These are phyloP conservation scores for Thoreauomyces humboldtii DNA, from an alignment of 192 early-diverging fungal species.

Conservation along the genomic window DNA sequence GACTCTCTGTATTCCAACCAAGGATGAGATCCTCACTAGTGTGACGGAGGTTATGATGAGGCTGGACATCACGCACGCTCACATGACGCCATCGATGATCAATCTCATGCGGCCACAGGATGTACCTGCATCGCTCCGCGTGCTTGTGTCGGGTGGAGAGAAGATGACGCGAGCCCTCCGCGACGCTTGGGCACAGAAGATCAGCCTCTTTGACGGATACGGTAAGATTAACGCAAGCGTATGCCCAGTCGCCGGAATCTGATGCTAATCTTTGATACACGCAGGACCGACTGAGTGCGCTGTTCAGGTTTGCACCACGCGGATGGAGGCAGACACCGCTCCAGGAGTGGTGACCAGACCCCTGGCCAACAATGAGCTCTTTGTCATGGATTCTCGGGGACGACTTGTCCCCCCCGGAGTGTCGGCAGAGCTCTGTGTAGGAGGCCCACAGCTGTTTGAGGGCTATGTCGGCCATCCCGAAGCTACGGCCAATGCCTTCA, in stretches of 20 bases:
- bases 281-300: neutral
- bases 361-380: too few species aligned
- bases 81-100: neutral
- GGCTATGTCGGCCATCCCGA: too few species aligned
- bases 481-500: too few species aligned
- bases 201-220: slow-evolving; percentile 17
- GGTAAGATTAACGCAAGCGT: slow-evolving; percentile 26
- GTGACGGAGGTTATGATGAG: neutral
- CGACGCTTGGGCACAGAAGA: slow-evolving; percentile 3
- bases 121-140: neutral
- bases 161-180: neutral
- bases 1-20: neutral
- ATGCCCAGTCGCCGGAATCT: neutral
- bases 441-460: too few species aligned
- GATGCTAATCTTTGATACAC: neutral
- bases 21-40: neutral
- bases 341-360: too few species aligned
- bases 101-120: neutral
- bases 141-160: slow-evolving; percentile 16
- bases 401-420: too few species aligned
- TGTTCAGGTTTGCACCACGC: too few species aligned
- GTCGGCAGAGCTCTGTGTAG: too few species aligned
- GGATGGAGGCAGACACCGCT: too few species aligned
- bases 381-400: too few species aligned
- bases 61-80: neutral